phyloP scores from a whole-genome alignment of 371 early-diverging fungal species.

The Lichtheimia ramosa region DNA sequence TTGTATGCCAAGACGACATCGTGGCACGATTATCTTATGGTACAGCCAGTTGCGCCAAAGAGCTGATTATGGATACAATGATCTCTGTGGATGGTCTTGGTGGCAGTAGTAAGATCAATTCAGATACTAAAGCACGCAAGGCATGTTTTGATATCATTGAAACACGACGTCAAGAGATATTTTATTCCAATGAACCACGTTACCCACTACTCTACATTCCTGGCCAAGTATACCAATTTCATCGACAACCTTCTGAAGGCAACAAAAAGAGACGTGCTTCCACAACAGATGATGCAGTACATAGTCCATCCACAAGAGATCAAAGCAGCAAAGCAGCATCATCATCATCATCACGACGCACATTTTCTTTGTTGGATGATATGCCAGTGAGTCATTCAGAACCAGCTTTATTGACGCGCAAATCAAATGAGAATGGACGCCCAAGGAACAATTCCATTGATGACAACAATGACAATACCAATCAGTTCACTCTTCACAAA shows the following conservation, averaged over 20 bases:
- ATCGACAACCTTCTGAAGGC: constrained; percentile 16
- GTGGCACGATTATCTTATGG: constrained; percentile 81
- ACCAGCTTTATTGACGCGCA: background rate
- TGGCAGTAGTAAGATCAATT: constrained; percentile 37
- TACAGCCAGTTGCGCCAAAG: constrained; percentile 49
- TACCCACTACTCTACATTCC: constrained; percentile 50
- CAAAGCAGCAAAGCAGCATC: background rate
- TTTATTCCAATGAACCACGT: constrained; percentile 36
- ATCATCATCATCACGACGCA: background rate
- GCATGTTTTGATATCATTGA: constrained; percentile 47
- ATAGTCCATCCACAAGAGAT: background rate
- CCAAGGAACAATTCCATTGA: background rate
- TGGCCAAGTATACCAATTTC: constrained; percentile 45
- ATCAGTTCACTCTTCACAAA: constrained; percentile 36
- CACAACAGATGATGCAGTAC: background rate
- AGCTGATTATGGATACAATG: constrained; percentile 48
- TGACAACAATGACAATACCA: no score
- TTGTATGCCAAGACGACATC: constrained; percentile 76
- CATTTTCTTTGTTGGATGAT: background rate
- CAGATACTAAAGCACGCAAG: constrained; percentile 25
- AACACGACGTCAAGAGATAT: constrained; percentile 42
- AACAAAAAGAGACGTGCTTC: background rate
- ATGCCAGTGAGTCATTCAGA: constrained; percentile 9
- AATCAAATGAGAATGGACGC: background rate
- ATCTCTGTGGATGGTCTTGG: constrained; percentile 50